These are phyloP conservation scores for Leccinum uliginosum DNA, from an alignment of 768 basidiomycete genomes.

Conservation along the genomic window DNA sequence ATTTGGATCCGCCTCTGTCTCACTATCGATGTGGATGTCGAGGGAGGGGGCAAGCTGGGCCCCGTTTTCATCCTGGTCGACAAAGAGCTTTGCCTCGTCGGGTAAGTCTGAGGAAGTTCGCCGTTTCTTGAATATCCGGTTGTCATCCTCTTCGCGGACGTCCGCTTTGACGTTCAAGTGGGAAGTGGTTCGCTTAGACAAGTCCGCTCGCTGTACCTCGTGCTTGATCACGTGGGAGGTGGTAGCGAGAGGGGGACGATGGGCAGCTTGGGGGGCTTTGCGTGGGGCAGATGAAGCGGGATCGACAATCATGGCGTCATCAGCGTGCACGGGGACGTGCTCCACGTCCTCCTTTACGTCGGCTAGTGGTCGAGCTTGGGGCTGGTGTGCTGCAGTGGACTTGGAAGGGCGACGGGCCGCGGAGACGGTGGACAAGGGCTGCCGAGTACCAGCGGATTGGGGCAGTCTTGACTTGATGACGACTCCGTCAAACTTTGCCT, in stretches of 20 bases:
- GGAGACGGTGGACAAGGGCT: slow-evolving; percentile 53
- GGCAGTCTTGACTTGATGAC: slow-evolving; percentile 49
- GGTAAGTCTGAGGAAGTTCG: slow-evolving; percentile 66
- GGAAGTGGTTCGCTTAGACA: slow-evolving; percentile 32
- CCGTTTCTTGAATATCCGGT: slow-evolving; percentile 67
- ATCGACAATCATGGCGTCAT: slow-evolving; percentile 54
- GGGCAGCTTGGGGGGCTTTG: not conserved
- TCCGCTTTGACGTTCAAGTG: slow-evolving; percentile 32
- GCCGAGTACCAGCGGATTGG: slow-evolving; percentile 35
- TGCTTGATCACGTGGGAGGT: slow-evolving; percentile 23
- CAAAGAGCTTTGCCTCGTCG: slow-evolving; percentile 39
- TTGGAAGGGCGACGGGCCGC: slow-evolving; percentile 37
- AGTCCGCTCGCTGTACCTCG: slow-evolving; percentile 25
- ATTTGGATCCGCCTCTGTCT: slow-evolving; percentile 65
- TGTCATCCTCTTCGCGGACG: slow-evolving; percentile 49
- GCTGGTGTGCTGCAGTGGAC: slow-evolving; percentile 19
- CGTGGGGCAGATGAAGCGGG: slow-evolving; percentile 27
- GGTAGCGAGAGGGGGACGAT: slow-evolving; percentile 30
- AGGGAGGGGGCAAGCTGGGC: slow-evolving; percentile 39
- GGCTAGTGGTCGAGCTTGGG: slow-evolving; percentile 23
- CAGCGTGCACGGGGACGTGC: slow-evolving; percentile 29
- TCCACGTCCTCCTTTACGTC: slow-evolving; percentile 28
- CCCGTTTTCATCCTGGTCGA: slow-evolving; percentile 35
- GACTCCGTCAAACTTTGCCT: slow-evolving; percentile 60
- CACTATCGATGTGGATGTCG: slow-evolving; percentile 39